Evolutionary conservation across 148 eudicot genomes (phyloP), one percentile per base, ranked within the genome.

Genomic region (Vaccinium vitisidaea): DNA sequence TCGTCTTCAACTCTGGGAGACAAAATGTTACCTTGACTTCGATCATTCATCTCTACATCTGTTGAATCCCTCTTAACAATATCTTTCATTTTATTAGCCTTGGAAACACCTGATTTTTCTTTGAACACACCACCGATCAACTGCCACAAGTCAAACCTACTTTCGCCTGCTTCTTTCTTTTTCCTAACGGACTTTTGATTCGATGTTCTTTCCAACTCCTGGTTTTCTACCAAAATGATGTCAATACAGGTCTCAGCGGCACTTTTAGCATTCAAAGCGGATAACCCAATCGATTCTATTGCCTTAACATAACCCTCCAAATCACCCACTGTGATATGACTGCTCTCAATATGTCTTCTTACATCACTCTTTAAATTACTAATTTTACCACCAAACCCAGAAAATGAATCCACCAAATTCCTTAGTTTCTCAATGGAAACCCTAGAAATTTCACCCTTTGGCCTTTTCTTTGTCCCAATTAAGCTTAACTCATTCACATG

Each of bases 301-400:
- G 70, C 88, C 80, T 87, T 63, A 52, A 91, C 86, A 91, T 90
- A 93, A 59, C 92, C 81, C 88, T 92, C 90, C 89, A 97, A 87
- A 85, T 97, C 98, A 85, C 82, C 88, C 76, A 92, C 83, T 12
- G 85, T 95, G 67, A 97, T 80, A 54, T 81, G 92, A 87, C 89
- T 90, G 82, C 81, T 73, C 50, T 92, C 93, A 71, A 97, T 85
- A 50, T 84, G 85, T 80, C 84, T 90, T 79, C 88, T 84, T 6
- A 97, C 84, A 85, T 78, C 89, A 84, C 78, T 84, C 93, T 82
- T 95, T 71, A 97, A 82, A 56, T 85, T 85, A 81, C 77, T 23
- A 90, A 93, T 75, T 81, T 87, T 87, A 2, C 52, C 90, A 85
- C 93, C 94, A 86, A 90, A 81, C 67, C 91, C 93, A 84, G 86